Evolutionary conservation across 1,284 basidiomycete species (phyloP).

Genomic region (Melampsora larici-populina): DNA sequence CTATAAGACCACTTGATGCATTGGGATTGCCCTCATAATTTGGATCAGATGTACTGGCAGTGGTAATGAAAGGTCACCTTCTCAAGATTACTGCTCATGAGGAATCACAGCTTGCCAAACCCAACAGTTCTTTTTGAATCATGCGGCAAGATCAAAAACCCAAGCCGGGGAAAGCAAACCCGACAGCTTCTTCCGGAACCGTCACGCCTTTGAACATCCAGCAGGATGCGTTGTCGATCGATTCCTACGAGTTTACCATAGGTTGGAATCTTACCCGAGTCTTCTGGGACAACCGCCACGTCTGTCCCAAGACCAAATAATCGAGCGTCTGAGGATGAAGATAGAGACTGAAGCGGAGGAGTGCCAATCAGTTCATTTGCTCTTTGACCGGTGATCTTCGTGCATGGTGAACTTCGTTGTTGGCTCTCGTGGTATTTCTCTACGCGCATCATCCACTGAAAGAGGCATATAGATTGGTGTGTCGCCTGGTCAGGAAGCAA

Average conservation of each 20-base stretch:
- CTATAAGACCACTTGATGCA: no score
- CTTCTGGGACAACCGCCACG: constrained; percentile 22
- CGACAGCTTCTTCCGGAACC: constrained; percentile 1
- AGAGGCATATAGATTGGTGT: neutral
- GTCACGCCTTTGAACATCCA: constrained; percentile 26
- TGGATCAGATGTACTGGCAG: no score
- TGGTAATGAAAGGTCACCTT: no score
- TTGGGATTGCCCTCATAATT: no score
- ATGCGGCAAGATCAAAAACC: constrained; percentile 17
- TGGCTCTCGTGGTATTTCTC: constrained; percentile 1
- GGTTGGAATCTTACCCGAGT: constrained; percentile 26
- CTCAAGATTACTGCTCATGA: no score
- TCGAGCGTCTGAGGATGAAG: neutral
- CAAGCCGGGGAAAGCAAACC: constrained; percentile 27
- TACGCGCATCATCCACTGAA: constrained; percentile 17
- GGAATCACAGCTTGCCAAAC: neutral
- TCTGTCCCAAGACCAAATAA: constrained; percentile 15
- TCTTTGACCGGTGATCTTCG: constrained; percentile 12
- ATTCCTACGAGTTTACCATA: constrained; percentile 20
- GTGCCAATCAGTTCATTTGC: constrained; percentile 14
- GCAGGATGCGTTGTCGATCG: neutral
- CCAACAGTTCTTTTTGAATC: neutral
- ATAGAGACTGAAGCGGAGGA: neutral
- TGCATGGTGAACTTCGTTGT: neutral
- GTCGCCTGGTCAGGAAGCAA: no score